Conservation (phyloP, 164 flowering plant species). For the Litsea cubeba region DNA sequence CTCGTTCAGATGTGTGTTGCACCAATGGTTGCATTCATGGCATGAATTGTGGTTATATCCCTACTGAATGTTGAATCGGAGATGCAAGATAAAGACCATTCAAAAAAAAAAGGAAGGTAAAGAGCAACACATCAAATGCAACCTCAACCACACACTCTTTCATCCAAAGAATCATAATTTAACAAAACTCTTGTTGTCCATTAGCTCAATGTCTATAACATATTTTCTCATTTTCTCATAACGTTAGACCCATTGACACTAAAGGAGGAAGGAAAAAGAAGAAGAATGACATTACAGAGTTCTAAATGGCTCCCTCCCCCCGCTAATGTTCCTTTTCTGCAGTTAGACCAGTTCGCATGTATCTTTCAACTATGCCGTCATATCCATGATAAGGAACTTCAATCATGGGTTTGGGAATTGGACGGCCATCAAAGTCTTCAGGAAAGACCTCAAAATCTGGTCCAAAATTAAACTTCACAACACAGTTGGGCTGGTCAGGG, state of each 20-base stretch:
- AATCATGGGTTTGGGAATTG: slow-evolving; percentile 72
- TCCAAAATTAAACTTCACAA: slow-evolving; percentile 90
- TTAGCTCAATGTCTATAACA: too few species aligned
- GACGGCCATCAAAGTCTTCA: slow-evolving; percentile 60
- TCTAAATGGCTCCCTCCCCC: neutral
- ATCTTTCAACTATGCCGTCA: slow-evolving; percentile 40
- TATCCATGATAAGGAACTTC: slow-evolving; percentile 84
- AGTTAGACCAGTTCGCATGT: slow-evolving; percentile 2
- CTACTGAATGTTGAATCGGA: too few species aligned
- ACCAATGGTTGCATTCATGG: too few species aligned
- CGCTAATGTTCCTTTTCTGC: slow-evolving; percentile 4
- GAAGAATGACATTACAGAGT: neutral
- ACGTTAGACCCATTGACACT: neutral
- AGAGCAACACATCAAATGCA: too few species aligned
- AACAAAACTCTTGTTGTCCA: too few species aligned
- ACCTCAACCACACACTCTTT: neutral
- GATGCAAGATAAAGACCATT: too few species aligned
- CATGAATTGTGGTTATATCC: too few species aligned
- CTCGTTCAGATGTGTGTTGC: too few species aligned
- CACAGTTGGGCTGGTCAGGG: slow-evolving; percentile 84
- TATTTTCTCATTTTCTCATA: too few species aligned
- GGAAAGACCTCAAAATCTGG: slow-evolving; percentile 91
- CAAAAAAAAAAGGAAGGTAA: too few species aligned
- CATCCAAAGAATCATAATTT: neutral
- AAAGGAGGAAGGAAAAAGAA: neutral